Base-by-base conservation (phyloP, 352 stramenopile species). In the Pythium phragmitis region DNA sequence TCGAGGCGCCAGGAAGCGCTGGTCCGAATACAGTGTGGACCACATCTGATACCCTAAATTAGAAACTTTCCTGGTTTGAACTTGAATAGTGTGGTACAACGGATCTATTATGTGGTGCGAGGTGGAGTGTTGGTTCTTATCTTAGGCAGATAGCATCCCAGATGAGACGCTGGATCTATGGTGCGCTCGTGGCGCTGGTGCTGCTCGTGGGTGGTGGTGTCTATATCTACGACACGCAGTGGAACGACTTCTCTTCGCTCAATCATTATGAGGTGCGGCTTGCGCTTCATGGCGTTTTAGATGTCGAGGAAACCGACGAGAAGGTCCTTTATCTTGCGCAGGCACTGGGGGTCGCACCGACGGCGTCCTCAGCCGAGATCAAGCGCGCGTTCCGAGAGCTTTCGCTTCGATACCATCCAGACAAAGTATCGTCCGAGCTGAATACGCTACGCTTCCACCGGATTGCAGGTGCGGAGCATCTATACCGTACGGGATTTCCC, bases 341-440 rank as follows among this genome's bases (percentile, higher is more conserved):
- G 62, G 63, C 65, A 12, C 60, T 87, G 17, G 72, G 76, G 0
- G 57, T 87, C 2, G 16, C 59, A 2, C 42, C 50, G 2, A 57
- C 51, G 1, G 73, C 75, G 34, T 63, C 67, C 4, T 57, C 64
- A 30, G 55, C 41, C 6, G 74, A 84, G 48, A 77, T 87, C 66
- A 87, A 84, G 73, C 74, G 76, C 45, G 75, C 77, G 1, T 94
- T 89, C 57, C 69, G 80, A 28, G 85, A 86, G 63, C 72, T 89
- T 30, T 87, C 85, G 28, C 66, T 94, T 30, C 81, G 79, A 46
- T 89, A 84, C 46, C 85, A 94, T 52, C 85, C 85, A 30, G 85
- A 94, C 60, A 91, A 90, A 54, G 70, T 80, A 26, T 60, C 48
- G n/a, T 65, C 74, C 0, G 76, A 74, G 42, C 50, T 82, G 8